Evolutionary conservation across 345 rosid species (phyloP), one percentile per base, ranked within the genome.

Genomic region (Eucalyptus cladocalyx): DNA sequence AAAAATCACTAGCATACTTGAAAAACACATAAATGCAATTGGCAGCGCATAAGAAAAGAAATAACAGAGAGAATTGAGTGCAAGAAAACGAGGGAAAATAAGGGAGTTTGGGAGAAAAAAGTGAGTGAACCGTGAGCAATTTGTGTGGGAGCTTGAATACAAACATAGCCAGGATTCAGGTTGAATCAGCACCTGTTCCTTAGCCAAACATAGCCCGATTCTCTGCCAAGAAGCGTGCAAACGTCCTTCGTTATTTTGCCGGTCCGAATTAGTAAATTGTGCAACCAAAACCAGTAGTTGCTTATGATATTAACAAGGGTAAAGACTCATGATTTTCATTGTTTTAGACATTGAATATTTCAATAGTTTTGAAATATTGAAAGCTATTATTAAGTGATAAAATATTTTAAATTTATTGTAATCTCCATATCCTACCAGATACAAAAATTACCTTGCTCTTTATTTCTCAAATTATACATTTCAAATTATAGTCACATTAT

Each of bases 221-320:
- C 30, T 56, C 62, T 9, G 28, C 62, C 62, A 56, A 56, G 62
- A 56, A 54, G 60, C 28, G 11, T 56, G 62, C 12, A 23, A 56
- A 56, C 28, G 62, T 56, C 28, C 28, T 56, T 56, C 1, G 12
- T 56, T 56, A 23, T 24, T 56, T 56, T 56, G 62, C 30, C 6
- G 6, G 62, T 23, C 62, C 5, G 3, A 56, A 56, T 56, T 60
- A 5, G n/a, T 60, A 60, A 26, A 60, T 60, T 60, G n/a, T 60
- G 67, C 67, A 60, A 60, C 67, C 15, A 60, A 60, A 60, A 60
- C 4, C 4, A 11, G 4, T 26, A 60, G 67, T 60, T 60, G 67
- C 67, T 26, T 28, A 24, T 13, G 2, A 3, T 9, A 56, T 9
- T 56, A 0, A 0, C 5, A 56, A 56, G 28, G 60, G 1, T 56